Evolutionary conservation across 2,329 filamentous ascomycete species (phyloP).

Genomic region (Decorospora gaudefroyi): DNA sequence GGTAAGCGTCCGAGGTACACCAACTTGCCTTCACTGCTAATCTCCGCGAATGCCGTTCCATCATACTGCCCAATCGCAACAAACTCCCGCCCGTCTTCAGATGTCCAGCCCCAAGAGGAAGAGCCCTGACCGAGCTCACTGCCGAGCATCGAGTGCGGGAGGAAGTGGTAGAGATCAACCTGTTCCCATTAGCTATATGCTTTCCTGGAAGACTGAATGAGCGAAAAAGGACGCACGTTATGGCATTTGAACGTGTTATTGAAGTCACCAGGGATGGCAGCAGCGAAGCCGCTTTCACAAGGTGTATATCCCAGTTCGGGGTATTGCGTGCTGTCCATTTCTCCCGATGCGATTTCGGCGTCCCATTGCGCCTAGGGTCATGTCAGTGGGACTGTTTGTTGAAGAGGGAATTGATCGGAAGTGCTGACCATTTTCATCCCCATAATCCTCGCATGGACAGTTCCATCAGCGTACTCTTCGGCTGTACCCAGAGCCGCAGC

Average conservation of each 20-base stretch:
- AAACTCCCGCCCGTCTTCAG: slow-evolving; percentile 57
- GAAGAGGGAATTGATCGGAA: not conserved
- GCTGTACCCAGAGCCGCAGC: slow-evolving; percentile 31
- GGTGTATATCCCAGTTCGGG: slow-evolving; percentile 35
- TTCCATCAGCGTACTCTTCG: slow-evolving; percentile 43
- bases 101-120: slow-evolving; percentile 59
- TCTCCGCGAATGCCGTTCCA: slow-evolving; percentile 38
- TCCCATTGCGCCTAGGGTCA: slow-evolving; percentile 29
- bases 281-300: slow-evolving; percentile 43
- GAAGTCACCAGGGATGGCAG: slow-evolving; percentile 40
- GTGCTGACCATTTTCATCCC: slow-evolving; percentile 36
- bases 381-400: slow-evolving; percentile 8
- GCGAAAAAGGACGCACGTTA: slow-evolving; percentile 29
- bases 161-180: slow-evolving; percentile 61
- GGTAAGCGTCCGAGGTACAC: slow-evolving; percentile 58
- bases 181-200: slow-evolving; percentile 16
- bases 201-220: not conserved
- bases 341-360: slow-evolving; percentile 33
- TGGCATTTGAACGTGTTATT: slow-evolving; percentile 47
- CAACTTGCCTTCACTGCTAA: slow-evolving; percentile 55
- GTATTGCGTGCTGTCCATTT: slow-evolving; percentile 34
- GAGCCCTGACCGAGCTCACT: slow-evolving; percentile 48
- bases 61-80: slow-evolving; percentile 56
- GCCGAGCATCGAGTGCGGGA: slow-evolving; percentile 58
- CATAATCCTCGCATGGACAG: slow-evolving; percentile 44